Base-by-base conservation (phyloP, 2,329 filamentous ascomycete species). In the Domatiomyces catenatus region DNA sequence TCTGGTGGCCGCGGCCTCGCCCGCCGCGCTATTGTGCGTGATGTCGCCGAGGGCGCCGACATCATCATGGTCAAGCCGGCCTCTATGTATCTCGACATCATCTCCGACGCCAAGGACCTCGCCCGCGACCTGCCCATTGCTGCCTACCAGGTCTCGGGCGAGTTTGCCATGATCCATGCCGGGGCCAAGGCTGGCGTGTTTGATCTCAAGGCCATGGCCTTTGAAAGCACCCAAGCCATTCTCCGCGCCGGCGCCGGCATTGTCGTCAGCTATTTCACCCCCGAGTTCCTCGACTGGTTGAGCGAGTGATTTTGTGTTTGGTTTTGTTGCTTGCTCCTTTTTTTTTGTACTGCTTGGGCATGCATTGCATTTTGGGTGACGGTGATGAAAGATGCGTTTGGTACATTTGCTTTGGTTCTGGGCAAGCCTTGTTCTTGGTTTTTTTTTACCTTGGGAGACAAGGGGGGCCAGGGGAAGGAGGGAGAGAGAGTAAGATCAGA, bases 21-120 rank as follows among this genome's bases (percentile, higher is more conserved):
- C 15, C 81, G 92, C 57, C 80, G 92, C 59, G 92, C 92, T 47
- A 95, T 98, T 57, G 72, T 80, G 42, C 79, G 92, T 59, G 92
- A 98, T 64, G 90, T 98, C 59, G 77, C 76, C 56, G 92, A 98
- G 69, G 92, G 92, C 22, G 92, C 92, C 18, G 92, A 98, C 63
- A 87, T 95, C 59, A 94, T 98, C 69, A 95, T 98, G 90, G 92
- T 98, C 55, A 98, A 98, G 75, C 92, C 92, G 1, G 92, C 92
- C 8, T 85, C 85, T 61, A 87, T 90, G 67, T 98, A 94, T 66
- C 76, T 98, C 45, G 92, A 98, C 68, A 94, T 98, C 61, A 96
- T 98, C 66, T 87, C 86, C 59, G 92, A 98, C 64, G 92, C 92
- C 49, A 96, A 94, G 73, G 88, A 95, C 49, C 77, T 96, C 49